Evolutionary conservation across 257 asterid genomes (phyloP).

Genomic region (Gentiana macrophylla): DNA sequence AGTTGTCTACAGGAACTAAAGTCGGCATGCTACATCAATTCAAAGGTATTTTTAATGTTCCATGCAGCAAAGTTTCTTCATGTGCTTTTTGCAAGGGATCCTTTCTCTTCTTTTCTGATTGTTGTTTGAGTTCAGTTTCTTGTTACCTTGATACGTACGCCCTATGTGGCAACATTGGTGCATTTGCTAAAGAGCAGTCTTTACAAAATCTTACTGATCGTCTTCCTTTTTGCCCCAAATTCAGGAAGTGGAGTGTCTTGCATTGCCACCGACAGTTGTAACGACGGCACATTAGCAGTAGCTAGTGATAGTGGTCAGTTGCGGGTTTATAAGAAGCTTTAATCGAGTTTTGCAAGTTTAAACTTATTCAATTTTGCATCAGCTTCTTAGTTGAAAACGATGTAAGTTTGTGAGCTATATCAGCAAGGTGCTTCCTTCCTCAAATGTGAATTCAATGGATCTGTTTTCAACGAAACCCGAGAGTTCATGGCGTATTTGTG

Average conservation of each 20-base stretch:
- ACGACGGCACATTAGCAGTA: slow-evolving; percentile 56
- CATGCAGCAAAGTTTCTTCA: not conserved
- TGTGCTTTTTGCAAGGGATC: not conserved
- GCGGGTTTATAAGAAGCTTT: slow-evolving; percentile 47
- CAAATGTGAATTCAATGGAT: too few relatives aligned
- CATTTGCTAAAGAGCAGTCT: not conserved
- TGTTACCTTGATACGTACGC: not conserved
- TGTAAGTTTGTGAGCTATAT: not conserved
- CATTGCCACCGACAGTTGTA: slow-evolving; percentile 42
- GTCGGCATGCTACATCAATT: slow-evolving; percentile 52
- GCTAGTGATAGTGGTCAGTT: slow-evolving; percentile 55
- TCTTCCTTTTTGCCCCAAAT: slow-evolving; percentile 1
- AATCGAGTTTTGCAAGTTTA: slow-evolving; percentile 7
- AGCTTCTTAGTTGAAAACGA: not conserved
- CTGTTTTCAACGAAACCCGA: not conserved
- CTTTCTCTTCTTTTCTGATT: not conserved
- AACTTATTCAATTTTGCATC: too few relatives aligned
- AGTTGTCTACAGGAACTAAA: slow-evolving; percentile 65
- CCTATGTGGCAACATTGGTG: not conserved
- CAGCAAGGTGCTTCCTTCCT: too few relatives aligned
- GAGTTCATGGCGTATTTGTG: not conserved
- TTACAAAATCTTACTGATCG: not conserved
- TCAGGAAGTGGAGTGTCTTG: slow-evolving; percentile 54
- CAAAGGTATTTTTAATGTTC: slow-evolving; percentile 35
- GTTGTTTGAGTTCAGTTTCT: not conserved